A percentile compares a stretch with the other conserved stretches of the same genome.
Conservation (phyloP, 805 yeast genomes). For the Lipomyces yamanashiensis region DNA sequence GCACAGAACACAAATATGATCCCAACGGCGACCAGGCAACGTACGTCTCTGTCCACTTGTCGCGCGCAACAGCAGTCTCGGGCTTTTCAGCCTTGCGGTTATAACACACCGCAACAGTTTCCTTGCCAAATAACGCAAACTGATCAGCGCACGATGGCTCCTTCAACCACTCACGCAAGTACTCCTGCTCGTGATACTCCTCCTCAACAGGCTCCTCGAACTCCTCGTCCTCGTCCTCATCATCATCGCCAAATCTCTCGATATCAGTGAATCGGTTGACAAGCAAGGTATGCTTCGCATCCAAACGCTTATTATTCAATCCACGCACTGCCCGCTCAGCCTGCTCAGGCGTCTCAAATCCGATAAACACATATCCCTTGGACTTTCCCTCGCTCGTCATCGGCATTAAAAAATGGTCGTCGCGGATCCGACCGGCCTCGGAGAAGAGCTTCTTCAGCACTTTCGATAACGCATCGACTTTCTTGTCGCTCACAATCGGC, state of each 20-base stretch:
- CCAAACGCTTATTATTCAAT: slow-evolving; percentile 87
- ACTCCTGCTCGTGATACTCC: slow-evolving; percentile 70
- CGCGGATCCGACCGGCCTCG: slow-evolving; percentile 71
- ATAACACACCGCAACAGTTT: slow-evolving; percentile 86
- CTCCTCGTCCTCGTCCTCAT: slow-evolving; percentile 55
- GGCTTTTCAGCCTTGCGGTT: slow-evolving; percentile 72
- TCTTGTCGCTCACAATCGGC: slow-evolving; percentile 90
- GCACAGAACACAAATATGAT: slow-evolving; percentile 81
- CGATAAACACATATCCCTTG: slow-evolving; percentile 81
- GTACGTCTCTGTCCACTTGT: slow-evolving; percentile 84
- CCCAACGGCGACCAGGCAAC: slow-evolving; percentile 94
- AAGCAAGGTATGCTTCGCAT: slow-evolving; percentile 85
- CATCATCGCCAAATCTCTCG: slow-evolving; percentile 72
- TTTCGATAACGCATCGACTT: slow-evolving; percentile 79
- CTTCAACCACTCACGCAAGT: slow-evolving; percentile 87
- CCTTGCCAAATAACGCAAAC: slow-evolving; percentile 76
- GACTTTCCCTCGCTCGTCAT: slow-evolving; percentile 69
- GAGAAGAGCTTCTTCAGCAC: slow-evolving; percentile 82
- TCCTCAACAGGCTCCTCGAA: slow-evolving; percentile 76
- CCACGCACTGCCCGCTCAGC: slow-evolving; percentile 81
- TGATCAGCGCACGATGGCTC: slow-evolving; percentile 92
- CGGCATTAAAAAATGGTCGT: slow-evolving; percentile 80
- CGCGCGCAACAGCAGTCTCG: slow-evolving; percentile 74
- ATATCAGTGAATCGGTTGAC: slow-evolving; percentile 84
- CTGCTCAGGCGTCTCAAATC: slow-evolving; percentile 66